phyloP scores from a whole-genome alignment of 176 grass and related monocot genomes.

The Eleusine coracana region DNA sequence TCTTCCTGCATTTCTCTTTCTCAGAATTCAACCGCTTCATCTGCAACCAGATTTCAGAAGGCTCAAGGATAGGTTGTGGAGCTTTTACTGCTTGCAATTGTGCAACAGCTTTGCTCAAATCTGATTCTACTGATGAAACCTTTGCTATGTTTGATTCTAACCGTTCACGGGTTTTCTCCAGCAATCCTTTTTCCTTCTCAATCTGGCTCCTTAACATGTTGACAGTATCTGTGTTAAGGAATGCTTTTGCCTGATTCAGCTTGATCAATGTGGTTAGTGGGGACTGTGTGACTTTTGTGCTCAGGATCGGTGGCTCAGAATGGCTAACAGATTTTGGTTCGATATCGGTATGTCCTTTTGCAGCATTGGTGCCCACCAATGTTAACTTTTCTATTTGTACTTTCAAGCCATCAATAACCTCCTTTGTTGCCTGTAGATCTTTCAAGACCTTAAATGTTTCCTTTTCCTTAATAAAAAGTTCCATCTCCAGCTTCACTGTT shows the following conservation, averaged over 20 bases:
- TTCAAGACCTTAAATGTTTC: slow-evolving; percentile 87
- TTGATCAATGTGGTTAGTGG: slow-evolving; percentile 66
- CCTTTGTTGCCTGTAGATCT: slow-evolving; percentile 80
- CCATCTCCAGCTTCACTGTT: slow-evolving; percentile 98
- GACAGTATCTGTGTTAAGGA: slow-evolving; percentile 72
- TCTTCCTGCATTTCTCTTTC: slow-evolving; percentile 59
- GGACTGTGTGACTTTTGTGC: slow-evolving; percentile 42
- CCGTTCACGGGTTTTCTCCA: slow-evolving; percentile 72
- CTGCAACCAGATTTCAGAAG: slow-evolving; percentile 62
- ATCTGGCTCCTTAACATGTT: slow-evolving; percentile 63
- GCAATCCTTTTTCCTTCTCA: slow-evolving; percentile 66
- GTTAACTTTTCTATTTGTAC: slow-evolving; percentile 59
- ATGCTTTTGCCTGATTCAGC: slow-evolving; percentile 84
- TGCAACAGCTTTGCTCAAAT: slow-evolving; percentile 52
- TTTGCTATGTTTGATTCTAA: slow-evolving; percentile 55
- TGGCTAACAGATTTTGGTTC: slow-evolving; percentile 43
- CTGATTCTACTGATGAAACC: slow-evolving; percentile 54
- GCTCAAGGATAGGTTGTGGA: slow-evolving; percentile 40
- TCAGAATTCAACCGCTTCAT: slow-evolving; percentile 71
- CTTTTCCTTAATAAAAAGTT: slow-evolving; percentile 90
- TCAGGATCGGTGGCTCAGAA: slow-evolving; percentile 28
- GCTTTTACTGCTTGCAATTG: slow-evolving; percentile 50
- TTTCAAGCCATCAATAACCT: slow-evolving; percentile 67
- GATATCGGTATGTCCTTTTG: slow-evolving; percentile 12
- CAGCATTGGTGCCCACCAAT: slow-evolving; percentile 19